Base-by-base conservation (phyloP, 2,329 filamentous ascomycete genomes). In the Stenocarpella maydis region DNA sequence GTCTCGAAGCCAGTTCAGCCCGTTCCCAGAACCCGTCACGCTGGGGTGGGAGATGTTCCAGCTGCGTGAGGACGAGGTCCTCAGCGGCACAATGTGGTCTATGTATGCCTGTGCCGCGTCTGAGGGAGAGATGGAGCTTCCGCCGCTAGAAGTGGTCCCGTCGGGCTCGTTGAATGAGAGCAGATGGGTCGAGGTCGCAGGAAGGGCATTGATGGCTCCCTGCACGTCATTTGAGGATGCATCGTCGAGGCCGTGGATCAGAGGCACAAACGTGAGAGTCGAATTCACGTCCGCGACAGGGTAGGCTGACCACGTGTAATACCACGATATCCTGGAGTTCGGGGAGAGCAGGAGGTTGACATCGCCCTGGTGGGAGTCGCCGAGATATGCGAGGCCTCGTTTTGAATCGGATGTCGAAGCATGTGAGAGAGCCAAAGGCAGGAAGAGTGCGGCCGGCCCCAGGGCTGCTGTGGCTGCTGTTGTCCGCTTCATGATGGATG, bases 111-210 rank as follows among this genome's bases (percentile, higher is more conserved):
- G 71, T 0, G 81, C 81, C 0, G 81, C 81, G 21, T 82, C 80
- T 34, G 78, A 73, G 1, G 81, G 77, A 1, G 75, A 76, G 54
- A 83, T 81, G 10, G 75, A 71, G 65, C 80, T 82, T 26, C 81
- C 81, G 12, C 81, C 81, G 0, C 79, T 78, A 9, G 76, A 76
- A 2, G 76, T 80, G 7, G 77, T 77, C 0, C 80, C 81, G 65
- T 83, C 81, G 1, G 81, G 81, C 67, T 83, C 81, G 69, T 83
- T 83, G 67, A 83, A 83, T 0, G 76, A 76, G 24, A 83, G 76
- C 3, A 83, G 74, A 54, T 81, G 79, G 0, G 77, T 81, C 0
- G 81, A 81, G 1, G 78, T 77, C 4, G 70, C 70, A 0, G 80
- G 77, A 1, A 82, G 73, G 0, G 50, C 53, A 55, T 72, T 67